Evolutionary conservation across 2,329 filamentous ascomycete species (phyloP).

Genomic region (Daldinia sp.): DNA sequence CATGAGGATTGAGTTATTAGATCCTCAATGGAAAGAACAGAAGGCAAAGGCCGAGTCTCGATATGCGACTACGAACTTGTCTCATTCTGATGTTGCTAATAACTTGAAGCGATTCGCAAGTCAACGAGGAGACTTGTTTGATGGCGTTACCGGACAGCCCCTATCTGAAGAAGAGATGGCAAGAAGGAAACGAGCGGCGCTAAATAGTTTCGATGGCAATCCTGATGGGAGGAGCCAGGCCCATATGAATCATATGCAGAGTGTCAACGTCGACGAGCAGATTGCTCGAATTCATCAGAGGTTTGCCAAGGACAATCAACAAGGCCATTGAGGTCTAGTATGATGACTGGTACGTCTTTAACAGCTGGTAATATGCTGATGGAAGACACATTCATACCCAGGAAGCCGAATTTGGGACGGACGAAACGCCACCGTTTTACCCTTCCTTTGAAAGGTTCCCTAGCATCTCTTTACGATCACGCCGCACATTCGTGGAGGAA

Average conservation of each 20-base stretch:
- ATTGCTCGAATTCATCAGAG: conserved; percentile 71
- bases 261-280: conserved; percentile 85
- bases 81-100: conserved; percentile 86
- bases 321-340: conserved; percentile 26
- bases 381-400: not conserved
- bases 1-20: conserved; percentile 92
- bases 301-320: conserved; percentile 54
- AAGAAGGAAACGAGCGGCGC: conserved; percentile 78
- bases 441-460: not conserved
- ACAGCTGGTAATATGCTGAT: conserved; percentile 5
- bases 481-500: not conserved
- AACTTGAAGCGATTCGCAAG: conserved; percentile 95
- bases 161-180: conserved; percentile 77
- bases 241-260: conserved; percentile 67
- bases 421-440: not conserved
- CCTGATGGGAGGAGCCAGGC: conserved; percentile 65
- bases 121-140: conserved; percentile 87
- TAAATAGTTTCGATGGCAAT: conserved; percentile 70
- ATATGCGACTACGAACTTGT: conserved; percentile 84
- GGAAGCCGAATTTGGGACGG: not conserved
- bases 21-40: conserved; percentile 96
- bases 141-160: conserved; percentile 72
- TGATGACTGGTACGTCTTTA: not conserved
- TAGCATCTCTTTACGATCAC: conserved; percentile 1
- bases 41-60: conserved; percentile 87